Conservation (phyloP, 2,329 filamentous ascomycete genomes). For the Fusarium denticulatum region DNA sequence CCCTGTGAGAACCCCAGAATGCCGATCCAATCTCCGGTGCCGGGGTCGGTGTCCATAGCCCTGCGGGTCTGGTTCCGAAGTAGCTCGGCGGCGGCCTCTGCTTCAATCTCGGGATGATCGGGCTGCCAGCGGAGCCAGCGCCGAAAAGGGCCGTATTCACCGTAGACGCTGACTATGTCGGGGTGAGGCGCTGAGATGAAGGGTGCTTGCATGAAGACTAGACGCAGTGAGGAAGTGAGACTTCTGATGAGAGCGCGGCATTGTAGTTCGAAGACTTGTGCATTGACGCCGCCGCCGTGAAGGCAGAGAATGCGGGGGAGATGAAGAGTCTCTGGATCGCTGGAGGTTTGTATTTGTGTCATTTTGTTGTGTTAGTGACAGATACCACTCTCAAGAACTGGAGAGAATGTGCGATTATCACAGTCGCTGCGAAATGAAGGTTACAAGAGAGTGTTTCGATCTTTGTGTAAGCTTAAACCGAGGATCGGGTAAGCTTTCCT, state of each 20-base stretch:
- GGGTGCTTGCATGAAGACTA: slow-evolving; percentile 78
- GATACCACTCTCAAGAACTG: not conserved
- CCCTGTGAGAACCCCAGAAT: slow-evolving; percentile 75
- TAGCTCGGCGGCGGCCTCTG: slow-evolving; percentile 51
- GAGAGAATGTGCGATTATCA: not conserved
- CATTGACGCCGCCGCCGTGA: slow-evolving; percentile 82
- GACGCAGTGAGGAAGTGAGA: slow-evolving; percentile 69
- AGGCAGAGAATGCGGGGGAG: slow-evolving; percentile 79
- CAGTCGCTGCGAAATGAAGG: not conserved
- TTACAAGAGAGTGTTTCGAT: slow-evolving; percentile 4
- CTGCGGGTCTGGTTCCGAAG: slow-evolving; percentile 52
- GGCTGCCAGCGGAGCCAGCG: slow-evolving; percentile 70
- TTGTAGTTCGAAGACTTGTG: slow-evolving; percentile 74
- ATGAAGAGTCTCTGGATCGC: slow-evolving; percentile 24
- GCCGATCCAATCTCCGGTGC: slow-evolving; percentile 66
- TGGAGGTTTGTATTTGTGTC: slow-evolving; percentile 30
- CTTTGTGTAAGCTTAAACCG: not conserved
- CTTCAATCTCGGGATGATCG: slow-evolving; percentile 64
- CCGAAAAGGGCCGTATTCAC: slow-evolving; percentile 71
- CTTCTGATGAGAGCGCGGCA: slow-evolving; percentile 62
- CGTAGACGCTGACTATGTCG: slow-evolving; percentile 72
- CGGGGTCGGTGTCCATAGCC: slow-evolving; percentile 65
- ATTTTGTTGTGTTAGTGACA: not conserved
- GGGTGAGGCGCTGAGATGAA: slow-evolving; percentile 70
- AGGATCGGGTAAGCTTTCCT: slow-evolving; percentile 24